Base-by-base conservation (phyloP, 2,329 filamentous ascomycete genomes). In the Orbilia ellipsospora region DNA sequence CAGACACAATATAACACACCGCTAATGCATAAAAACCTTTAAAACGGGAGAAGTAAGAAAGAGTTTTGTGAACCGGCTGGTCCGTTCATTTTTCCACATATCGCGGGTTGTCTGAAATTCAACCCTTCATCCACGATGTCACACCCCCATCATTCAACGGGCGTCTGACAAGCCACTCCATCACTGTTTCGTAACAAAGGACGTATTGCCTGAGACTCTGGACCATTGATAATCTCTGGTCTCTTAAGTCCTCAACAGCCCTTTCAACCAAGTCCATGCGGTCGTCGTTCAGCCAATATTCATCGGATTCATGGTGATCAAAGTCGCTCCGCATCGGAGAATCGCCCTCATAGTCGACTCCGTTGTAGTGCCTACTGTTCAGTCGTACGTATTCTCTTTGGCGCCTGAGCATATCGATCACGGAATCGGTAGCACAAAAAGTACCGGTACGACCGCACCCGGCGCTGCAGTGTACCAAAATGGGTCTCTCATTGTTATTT, bases 371-470 rank as follows among this genome's bases (percentile, higher is more conserved):
- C 64, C 68, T 12, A 48, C 73, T 54, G 65, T 57, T 59, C 57
- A 70, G 52, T 48, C 73, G 69, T 0, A 74, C 54, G n/a, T 78
- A 63, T 4, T 78, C 78, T 7, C 77, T 87, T 82, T 97, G 93
- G n/a, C 92, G 89, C 84, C 97, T 97, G 74, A 99, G 84, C 92
- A 97, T 96, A 82, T 97, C 94, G 68, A 98, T 90, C 7, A 98
- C 95, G 45, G 91, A 94, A 81, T 98, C 95, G 15, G 98, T 93
- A 0, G 95, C 96, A 82, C 95, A 98, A 81, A 98, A 99, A 0
- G 95, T 94, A 2, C 95, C 95, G 0, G 95, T 99, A 13, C 95
- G 90, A 0, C 95, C 95, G 83, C 95, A 99, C 0, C 95, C 95
- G 2, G 95, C 95, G 64, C 93, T 96, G 83, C 95, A 99, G 82